Conservation (phyloP, 148 eudicot genomes). For the Camellia japonica region DNA sequence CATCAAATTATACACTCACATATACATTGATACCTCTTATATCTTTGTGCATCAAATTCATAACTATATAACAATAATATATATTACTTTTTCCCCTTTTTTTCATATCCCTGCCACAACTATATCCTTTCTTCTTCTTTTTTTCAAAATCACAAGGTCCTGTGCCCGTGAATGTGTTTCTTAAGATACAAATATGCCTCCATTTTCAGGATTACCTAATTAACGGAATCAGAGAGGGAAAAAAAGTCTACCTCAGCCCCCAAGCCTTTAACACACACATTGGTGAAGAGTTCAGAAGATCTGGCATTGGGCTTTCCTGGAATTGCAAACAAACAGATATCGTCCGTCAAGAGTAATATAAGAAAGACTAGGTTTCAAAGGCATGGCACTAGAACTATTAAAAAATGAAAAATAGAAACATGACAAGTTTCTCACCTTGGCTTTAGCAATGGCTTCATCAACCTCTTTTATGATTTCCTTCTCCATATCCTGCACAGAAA, state of each 20-base stretch:
- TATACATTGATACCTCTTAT: too few species aligned
- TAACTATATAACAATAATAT: too few species aligned
- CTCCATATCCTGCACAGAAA: conserved; percentile 45
- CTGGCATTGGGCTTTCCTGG: conserved; percentile 96
- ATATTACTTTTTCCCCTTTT: too few species aligned
- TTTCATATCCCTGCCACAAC: too few species aligned
- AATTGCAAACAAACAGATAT: conserved; percentile 20
- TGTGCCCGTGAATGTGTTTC: too few species aligned
- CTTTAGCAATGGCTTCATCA: conserved; percentile 55
- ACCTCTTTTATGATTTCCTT: conserved; percentile 55
- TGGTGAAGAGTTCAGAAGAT: conserved; percentile 72
- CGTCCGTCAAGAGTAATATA: conserved; percentile 1
- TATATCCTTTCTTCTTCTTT: too few species aligned
- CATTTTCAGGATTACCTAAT: background rate
- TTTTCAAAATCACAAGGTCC: too few species aligned
- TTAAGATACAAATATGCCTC: background rate
- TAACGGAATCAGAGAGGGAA: background rate
- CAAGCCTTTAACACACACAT: conserved; percentile 75
- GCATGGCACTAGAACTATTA: background rate
- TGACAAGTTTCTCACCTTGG: conserved; percentile 41
- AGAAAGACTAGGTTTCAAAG: background rate
- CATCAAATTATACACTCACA: too few species aligned
- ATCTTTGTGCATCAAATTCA: too few species aligned
- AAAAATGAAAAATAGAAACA: background rate
- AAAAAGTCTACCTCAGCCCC: conserved; percentile 67